phyloP scores from a whole-genome alignment of 1,139 yeast species.

The Lipomyces yarrowii region DNA sequence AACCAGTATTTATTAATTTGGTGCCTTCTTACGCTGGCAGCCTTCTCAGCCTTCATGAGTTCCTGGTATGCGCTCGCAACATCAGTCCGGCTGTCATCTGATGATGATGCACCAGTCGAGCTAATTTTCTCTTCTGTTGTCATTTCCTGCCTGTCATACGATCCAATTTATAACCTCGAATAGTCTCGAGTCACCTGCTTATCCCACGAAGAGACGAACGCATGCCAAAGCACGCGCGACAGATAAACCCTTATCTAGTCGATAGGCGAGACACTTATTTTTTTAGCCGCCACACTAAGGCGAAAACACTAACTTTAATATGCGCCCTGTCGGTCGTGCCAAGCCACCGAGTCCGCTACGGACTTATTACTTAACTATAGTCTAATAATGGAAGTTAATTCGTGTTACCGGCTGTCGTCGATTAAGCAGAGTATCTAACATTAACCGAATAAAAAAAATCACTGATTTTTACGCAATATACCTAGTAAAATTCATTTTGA shows the following conservation, averaged over 20 bases:
- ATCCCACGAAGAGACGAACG: background rate
- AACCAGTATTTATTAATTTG: background rate
- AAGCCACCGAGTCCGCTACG: no score
- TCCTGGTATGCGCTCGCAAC: conserved; percentile 29
- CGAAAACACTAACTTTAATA: background rate
- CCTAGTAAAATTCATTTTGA: no score
- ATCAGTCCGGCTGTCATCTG: conserved; percentile 15
- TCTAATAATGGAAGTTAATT: no score
- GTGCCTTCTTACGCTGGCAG: conserved; percentile 23
- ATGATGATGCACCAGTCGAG: conserved; percentile 7
- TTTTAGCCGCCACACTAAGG: background rate
- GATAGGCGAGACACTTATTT: background rate
- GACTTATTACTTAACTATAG: no score
- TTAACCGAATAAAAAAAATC: no score
- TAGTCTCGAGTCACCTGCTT: background rate
- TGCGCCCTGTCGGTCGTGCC: no score
- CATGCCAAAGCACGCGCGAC: background rate
- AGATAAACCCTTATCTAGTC: background rate
- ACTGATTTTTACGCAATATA: no score
- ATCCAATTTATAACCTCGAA: no score
- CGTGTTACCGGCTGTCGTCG: no score
- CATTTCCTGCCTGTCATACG: conserved; percentile 9
- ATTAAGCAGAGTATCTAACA: no score
- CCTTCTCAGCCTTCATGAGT: conserved; percentile 29
- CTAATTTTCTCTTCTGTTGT: conserved; percentile 19